Percentiles rank a stretch among this genome's conserved stretches.
Conservation (phyloP, 1,284 basidiomycete genomes). For the Salmacisia buchloeana region DNA sequence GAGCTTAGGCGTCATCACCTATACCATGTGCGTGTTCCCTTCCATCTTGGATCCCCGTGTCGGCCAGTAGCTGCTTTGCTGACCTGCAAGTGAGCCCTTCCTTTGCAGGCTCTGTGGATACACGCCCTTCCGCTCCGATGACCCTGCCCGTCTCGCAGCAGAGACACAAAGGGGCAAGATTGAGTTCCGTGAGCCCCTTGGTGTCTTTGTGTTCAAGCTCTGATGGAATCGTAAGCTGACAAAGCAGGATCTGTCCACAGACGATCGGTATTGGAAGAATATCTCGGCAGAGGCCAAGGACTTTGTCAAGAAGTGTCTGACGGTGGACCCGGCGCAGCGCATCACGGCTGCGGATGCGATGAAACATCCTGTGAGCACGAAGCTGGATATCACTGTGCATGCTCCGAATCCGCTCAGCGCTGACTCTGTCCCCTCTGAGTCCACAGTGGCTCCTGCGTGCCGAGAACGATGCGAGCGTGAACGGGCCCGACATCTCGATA, state of each 20-base stretch:
- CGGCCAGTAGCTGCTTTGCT: neutral
- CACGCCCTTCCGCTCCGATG: constrained; percentile 77
- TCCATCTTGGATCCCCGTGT: too few species aligned
- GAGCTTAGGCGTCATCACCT: constrained; percentile 89
- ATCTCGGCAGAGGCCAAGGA: constrained; percentile 71
- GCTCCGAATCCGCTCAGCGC: neutral
- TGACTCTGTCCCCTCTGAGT: neutral
- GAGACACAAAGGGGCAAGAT: constrained; percentile 79
- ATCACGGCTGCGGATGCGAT: constrained; percentile 70
- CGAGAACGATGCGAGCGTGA: constrained; percentile 15
- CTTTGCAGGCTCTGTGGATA: constrained; percentile 39
- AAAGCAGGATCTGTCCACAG: neutral
- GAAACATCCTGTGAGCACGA: constrained; percentile 56
- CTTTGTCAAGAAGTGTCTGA: constrained; percentile 72
- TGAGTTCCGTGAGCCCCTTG: constrained; percentile 58
- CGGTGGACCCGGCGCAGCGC: constrained; percentile 67
- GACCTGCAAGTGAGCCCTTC: neutral
- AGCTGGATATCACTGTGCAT: neutral
- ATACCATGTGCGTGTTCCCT: constrained; percentile 52
- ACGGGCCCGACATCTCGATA: constrained; percentile 36
- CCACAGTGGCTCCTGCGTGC: constrained; percentile 34
- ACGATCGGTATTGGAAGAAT: constrained; percentile 85
- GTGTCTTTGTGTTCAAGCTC: neutral
- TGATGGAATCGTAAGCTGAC: neutral
- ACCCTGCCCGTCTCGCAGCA: constrained; percentile 67